Evolutionary conservation across 148 eudicot species (phyloP).

Genomic region (Pharnaceum exiguum): DNA sequence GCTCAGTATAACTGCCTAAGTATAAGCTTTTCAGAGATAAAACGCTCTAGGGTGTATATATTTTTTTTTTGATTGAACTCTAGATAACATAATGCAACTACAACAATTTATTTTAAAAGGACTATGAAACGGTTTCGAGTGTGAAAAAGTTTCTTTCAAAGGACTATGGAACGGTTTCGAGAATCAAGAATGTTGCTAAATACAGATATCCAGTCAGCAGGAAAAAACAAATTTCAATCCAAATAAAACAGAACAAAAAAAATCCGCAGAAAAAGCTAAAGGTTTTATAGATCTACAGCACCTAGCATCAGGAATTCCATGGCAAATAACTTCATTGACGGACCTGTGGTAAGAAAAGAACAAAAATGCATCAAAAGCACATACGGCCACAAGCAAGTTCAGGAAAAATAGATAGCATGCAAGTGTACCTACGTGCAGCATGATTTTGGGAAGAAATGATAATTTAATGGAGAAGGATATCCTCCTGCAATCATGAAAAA

Average conservation of each 20-base stretch:
- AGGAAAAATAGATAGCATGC: constrained; percentile 15
- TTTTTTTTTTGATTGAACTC: too few relatives aligned
- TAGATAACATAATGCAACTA: too few relatives aligned
- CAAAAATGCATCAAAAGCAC: constrained; percentile 2
- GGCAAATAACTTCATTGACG: constrained; percentile 98
- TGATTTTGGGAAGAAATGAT: constrained; percentile 95
- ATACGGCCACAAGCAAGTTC: neutral
- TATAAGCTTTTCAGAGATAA: too few relatives aligned
- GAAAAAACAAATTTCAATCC: neutral
- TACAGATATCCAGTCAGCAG: too few relatives aligned
- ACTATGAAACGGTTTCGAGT: too few relatives aligned
- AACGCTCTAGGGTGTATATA: too few relatives aligned
- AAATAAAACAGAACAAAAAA: neutral
- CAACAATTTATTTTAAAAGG: too few relatives aligned
- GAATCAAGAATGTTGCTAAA: too few relatives aligned
- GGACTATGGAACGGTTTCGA: too few relatives aligned
- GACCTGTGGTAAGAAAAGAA: constrained; percentile 52
- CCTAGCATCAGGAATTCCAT: constrained; percentile 99
- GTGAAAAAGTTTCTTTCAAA: too few relatives aligned
- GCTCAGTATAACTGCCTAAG: too few relatives aligned
- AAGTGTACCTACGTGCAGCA: constrained; percentile 99
- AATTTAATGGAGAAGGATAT: constrained; percentile 95
- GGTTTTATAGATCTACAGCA: constrained; percentile 11
- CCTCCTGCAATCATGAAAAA: constrained; percentile 57
- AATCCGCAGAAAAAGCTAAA: neutral